A percentile compares a stretch with the other conserved stretches of the same genome.
Conservation (phyloP, 2,329 filamentous ascomycete genomes). For the Monilinia polystroma region DNA sequence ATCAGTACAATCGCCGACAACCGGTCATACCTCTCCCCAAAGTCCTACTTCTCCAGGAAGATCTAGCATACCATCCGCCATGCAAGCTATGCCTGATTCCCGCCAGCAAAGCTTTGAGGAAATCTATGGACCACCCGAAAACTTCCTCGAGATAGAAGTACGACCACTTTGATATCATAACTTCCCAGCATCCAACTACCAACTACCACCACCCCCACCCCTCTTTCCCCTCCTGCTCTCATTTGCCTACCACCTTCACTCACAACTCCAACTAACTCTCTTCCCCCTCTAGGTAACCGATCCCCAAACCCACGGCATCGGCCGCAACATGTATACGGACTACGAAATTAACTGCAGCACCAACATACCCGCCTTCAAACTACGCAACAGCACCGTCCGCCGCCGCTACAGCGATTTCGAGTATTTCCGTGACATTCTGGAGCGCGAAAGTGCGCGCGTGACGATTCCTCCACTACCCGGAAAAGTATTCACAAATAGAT, state of each 20-base stretch:
- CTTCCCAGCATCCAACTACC: background rate
- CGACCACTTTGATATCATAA: slow-evolving; percentile 30
- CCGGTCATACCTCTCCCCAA: slow-evolving; percentile 14
- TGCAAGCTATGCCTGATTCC: slow-evolving; percentile 68
- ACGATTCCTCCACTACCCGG: slow-evolving; percentile 94
- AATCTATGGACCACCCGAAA: slow-evolving; percentile 97
- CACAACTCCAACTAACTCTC: slow-evolving; percentile 21
- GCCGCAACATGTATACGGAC: slow-evolving; percentile 95
- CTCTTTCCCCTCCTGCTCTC: slow-evolving; percentile 4
- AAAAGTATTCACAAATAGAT: slow-evolving; percentile 97
- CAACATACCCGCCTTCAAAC: slow-evolving; percentile 98
- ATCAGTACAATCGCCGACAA: slow-evolving; percentile 3
- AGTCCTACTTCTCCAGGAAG: slow-evolving; percentile 19
- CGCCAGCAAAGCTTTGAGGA: slow-evolving; percentile 96
- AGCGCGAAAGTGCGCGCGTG: slow-evolving; percentile 90
- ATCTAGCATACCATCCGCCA: slow-evolving; percentile 35
- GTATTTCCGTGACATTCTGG: slow-evolving; percentile 96
- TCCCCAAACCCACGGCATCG: slow-evolving; percentile 90
- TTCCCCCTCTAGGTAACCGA: slow-evolving; percentile 69
- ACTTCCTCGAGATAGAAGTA: slow-evolving; percentile 98
- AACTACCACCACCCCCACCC: slow-evolving; percentile 24
- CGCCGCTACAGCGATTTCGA: slow-evolving; percentile 98
- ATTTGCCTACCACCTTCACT: background rate
- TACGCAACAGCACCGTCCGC: slow-evolving; percentile 82
- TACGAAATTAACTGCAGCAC: slow-evolving; percentile 98